A percentile compares a stretch with the other conserved stretches of the same genome.
These are phyloP conservation scores for Saturnispora sekii DNA, from an alignment of 805 yeast genomes.

Conservation along the genomic window DNA sequence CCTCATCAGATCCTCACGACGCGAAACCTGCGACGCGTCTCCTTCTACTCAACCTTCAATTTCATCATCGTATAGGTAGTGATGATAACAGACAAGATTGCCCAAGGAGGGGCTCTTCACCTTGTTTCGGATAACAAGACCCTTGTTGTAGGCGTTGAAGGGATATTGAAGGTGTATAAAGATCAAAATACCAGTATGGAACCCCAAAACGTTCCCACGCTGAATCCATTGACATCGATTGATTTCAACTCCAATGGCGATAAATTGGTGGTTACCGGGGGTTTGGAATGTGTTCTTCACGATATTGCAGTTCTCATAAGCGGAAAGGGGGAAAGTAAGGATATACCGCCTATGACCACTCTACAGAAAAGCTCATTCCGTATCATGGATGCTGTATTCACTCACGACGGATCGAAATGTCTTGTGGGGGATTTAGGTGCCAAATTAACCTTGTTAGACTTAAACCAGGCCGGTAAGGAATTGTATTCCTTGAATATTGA, in stretches of 20 bases:
- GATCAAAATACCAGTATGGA: slow-evolving; percentile 45
- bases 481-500: slow-evolving; percentile 29
- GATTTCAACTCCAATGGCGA: slow-evolving; percentile 18
- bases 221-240: slow-evolving; percentile 37
- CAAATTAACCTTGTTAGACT: slow-evolving; percentile 40
- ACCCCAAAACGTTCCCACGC: slow-evolving; percentile 48
- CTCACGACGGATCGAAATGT: slow-evolving; percentile 50
- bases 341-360: slow-evolving; percentile 1
- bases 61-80: neutral
- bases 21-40: neutral
- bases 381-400: slow-evolving; percentile 43
- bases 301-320: slow-evolving; percentile 20
- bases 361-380: slow-evolving; percentile 11
- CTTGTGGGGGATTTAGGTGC: slow-evolving; percentile 62
- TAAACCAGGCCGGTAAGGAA: slow-evolving; percentile 26
- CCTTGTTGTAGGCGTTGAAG: slow-evolving; percentile 1
- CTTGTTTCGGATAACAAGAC: slow-evolving; percentile 38
- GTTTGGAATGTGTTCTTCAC: slow-evolving; percentile 29
- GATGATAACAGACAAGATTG: slow-evolving; percentile 4
- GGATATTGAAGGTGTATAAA: slow-evolving; percentile 36
- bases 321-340: neutral
- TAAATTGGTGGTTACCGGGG: slow-evolving; percentile 31
- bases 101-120: neutral
- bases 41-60: neutral
- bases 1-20: neutral